Base-by-base conservation (phyloP, 163 green algal species). In the Scenedesmus sp. region DNA sequence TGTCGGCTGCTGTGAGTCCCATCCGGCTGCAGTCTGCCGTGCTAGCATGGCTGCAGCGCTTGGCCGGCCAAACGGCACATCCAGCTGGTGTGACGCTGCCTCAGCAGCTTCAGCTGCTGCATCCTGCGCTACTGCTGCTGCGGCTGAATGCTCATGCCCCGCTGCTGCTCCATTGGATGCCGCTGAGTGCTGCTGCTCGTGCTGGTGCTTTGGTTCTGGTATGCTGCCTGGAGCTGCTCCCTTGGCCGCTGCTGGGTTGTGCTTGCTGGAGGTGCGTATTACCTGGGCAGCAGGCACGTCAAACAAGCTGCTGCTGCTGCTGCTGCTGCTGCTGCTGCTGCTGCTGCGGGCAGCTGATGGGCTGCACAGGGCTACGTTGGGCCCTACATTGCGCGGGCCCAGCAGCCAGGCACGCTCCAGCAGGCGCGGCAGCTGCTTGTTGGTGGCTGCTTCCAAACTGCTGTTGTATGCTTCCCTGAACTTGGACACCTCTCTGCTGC, bases 281-380 rank as follows among this genome's bases (percentile, higher is more conserved):
- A 97, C 89, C 13, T 78, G 20, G 30, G 61, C 73, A 3, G 79
- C 10, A 0, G 94, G 80, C 79, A 93, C 86, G n/a, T 93, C 91
- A 89, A 96, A 97, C 18, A 97, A 92, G 44, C 86, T 94, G 65
- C 61, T 83, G 76, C 42, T 26, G 82, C 53, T 65, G 16, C 53
- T 37, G 56, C 76, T 86, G 35, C 72, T 80, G 68, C 80, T 76
- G 79, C 42, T 86, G 83, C 81, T 81, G 83, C 86, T 79, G 46
- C 73, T 86, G 89, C 59, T 70, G 61, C 18, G 7, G 26, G 26
- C 24, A 49, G 44, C 79, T 40, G 65, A 82, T 46, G 85, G 79
- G 40, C 88, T 88, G 59, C 88, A 92, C 16, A 99, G 93, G 24
- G 99, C 95, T 35, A 99, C 13, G 93, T 98, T 98, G 44, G 98